A percentile compares a stretch with the other conserved stretches of the same genome.
Conservation (phyloP, 2,329 filamentous ascomycete species). For the Emmonsiellopsis sp. region DNA sequence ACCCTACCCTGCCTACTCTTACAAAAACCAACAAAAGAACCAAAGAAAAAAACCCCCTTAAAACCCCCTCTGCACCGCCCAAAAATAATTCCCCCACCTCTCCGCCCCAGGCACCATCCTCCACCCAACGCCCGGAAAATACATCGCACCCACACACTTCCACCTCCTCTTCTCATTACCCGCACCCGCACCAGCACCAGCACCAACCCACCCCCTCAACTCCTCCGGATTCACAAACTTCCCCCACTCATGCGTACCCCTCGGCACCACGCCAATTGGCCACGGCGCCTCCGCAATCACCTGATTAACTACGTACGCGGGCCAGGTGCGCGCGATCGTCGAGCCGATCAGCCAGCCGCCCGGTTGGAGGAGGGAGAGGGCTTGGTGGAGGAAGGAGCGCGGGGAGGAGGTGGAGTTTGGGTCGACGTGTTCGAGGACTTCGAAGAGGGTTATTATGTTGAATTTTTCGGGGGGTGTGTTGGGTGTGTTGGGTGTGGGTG, state of each 20-base stretch:
- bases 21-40: neutral
- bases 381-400: conserved; percentile 50
- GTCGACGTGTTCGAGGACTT: conserved; percentile 87
- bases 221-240: conserved; percentile 77
- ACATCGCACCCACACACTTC: conserved; percentile 72
- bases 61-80: conserved; percentile 57
- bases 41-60: neutral
- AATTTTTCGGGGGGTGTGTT: conserved; percentile 39
- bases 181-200: conserved; percentile 27
- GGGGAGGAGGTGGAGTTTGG: conserved; percentile 62
- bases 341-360: conserved; percentile 89
- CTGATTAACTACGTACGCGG: conserved; percentile 87
- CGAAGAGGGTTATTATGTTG: conserved; percentile 81
- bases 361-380: conserved; percentile 59
- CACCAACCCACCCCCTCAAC: conserved; percentile 26
- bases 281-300: conserved; percentile 76
- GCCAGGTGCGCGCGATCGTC: conserved; percentile 84
- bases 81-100: conserved; percentile 90
- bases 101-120: conserved; percentile 72
- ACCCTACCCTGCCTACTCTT: neutral
- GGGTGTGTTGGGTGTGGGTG: neutral
- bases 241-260: conserved; percentile 89
- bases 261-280: conserved; percentile 65
- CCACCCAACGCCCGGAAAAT: conserved; percentile 87
- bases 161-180: conserved; percentile 38